Evolutionary conservation across 352 stramenopile genomes (phyloP).

Genomic region (Phytopythium boreale): DNA sequence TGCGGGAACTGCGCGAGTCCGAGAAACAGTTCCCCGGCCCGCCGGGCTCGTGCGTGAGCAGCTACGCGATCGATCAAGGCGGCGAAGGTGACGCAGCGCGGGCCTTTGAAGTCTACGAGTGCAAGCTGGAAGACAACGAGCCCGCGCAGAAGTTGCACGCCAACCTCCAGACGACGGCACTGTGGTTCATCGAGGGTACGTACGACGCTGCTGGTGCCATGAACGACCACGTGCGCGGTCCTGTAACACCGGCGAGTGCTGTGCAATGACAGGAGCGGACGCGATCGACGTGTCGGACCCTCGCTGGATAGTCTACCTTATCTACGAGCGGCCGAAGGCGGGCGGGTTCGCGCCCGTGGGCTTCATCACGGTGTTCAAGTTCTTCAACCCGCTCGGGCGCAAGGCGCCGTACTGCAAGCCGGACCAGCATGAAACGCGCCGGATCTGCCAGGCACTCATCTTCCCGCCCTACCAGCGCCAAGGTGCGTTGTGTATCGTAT

Average conservation of each 20-base stretch:
- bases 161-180: constrained; percentile 68
- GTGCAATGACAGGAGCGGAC: constrained; percentile 42
- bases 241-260: neutral
- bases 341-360: constrained; percentile 43
- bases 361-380: constrained; percentile 83
- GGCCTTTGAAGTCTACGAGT: constrained; percentile 73
- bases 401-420: constrained; percentile 33
- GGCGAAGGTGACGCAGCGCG: constrained; percentile 13
- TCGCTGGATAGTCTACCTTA: constrained; percentile 76
- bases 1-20: constrained; percentile 15
- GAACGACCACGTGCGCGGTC: neutral
- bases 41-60: constrained; percentile 33
- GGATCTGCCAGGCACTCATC: constrained; percentile 82
- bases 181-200: constrained; percentile 87
- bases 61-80: constrained; percentile 22
- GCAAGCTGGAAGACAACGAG: constrained; percentile 47
- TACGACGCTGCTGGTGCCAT: neutral
- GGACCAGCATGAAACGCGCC: constrained; percentile 62
- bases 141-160: constrained; percentile 47
- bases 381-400: constrained; percentile 68
- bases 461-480: constrained; percentile 79
- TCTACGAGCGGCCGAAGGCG: constrained; percentile 46
- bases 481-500: constrained; percentile 23
- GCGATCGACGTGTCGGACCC: constrained; percentile 68
- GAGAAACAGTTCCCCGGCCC: constrained; percentile 31